Evolutionary conservation across 1,284 basidiomycete species (phyloP).

Genomic region (Stereum hirsutum): DNA sequence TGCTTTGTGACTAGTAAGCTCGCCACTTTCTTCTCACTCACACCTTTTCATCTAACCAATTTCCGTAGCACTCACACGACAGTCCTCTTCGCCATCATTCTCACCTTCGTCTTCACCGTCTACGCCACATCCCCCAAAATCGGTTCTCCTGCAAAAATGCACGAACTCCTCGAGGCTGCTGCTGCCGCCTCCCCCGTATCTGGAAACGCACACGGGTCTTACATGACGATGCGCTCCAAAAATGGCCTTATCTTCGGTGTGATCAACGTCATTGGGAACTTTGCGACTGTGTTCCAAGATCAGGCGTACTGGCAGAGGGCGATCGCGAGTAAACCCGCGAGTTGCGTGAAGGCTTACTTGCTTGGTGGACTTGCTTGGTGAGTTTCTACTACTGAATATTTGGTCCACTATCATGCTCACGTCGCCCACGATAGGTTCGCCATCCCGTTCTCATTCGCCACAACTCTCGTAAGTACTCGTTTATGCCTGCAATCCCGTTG

Average conservation of each 20-base stretch:
- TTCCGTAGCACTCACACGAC: constrained; percentile 61
- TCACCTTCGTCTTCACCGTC: constrained; percentile 58
- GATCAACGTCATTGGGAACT: constrained; percentile 81
- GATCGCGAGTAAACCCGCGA: constrained; percentile 76
- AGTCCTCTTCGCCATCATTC: constrained; percentile 75
- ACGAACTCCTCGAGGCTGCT: constrained; percentile 37
- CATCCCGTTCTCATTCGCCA: constrained; percentile 74
- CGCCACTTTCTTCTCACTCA: constrained; percentile 1
- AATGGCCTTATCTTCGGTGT: constrained; percentile 84
- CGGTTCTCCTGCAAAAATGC: constrained; percentile 42
- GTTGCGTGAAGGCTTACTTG: constrained; percentile 84
- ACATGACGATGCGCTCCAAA: constrained; percentile 73
- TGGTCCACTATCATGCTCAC: background rate
- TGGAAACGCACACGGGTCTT: constrained; percentile 53
- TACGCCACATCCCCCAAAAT: constrained; percentile 61
- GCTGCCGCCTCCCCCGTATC: constrained; percentile 33
- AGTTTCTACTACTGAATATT: constrained; percentile 9
- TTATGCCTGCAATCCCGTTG: too few species aligned
- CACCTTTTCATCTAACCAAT: background rate
- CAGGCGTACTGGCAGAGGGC: constrained; percentile 76
- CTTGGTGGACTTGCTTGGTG: constrained; percentile 85
- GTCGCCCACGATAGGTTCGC: constrained; percentile 47
- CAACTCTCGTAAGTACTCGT: too few species aligned
- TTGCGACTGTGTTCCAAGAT: constrained; percentile 74
- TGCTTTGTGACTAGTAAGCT: constrained; percentile 29